Base-by-base conservation (phyloP, 768 basidiomycete genomes). In the Lentinula guzmanii region DNA sequence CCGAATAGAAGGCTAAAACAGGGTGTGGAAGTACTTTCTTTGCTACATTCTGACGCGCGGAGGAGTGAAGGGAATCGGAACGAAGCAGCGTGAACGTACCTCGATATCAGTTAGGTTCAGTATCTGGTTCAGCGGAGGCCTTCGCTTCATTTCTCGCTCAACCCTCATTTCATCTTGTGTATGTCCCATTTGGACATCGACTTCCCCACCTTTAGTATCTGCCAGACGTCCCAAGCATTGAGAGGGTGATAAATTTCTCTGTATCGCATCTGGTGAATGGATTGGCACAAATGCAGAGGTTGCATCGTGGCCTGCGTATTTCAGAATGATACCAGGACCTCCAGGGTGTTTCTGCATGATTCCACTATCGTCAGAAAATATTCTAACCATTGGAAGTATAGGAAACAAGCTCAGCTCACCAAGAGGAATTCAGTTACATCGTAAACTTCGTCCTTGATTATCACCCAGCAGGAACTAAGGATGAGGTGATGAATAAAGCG, bases 261-360 rank as follows among this genome's bases (percentile, higher is more conserved):
- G 82, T 53, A 96, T 82, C 18, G 91, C 86, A 65, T 90, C 88
- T 18, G 88, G 85, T 2, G 95, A 87, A 73, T 98, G 95, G 42
- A 97, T 91, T 3, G 90, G 89, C 62, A 89, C 82, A 68, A 87
- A 91, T 4, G 77, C 87, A 6, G 73, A 72, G 0, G 90, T 91
- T 21, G 92, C 93, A 70, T 95, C 95, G 62, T 79, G 82, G 6
- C 95, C 95, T 7, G 85, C 94, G 67, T 93, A 91, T 68, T 85
- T 87, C 24, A 96, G 69, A 63, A 98, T 91, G 67, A 93, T 89
- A 59, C 83, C 81, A 16, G 86, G 76, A 2, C 95, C 95, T 18
- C 95, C 94, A 9, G 90, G 90, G 66, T 92, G 90, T 57, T 87
- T 82, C 86, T 89, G 35, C 7, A 42, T 39, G 3, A 33, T 11